Evolutionary conservation across 306 rosid genomes (phyloP), one percentile per base, ranked within the genome.

Genomic region (Calophaca sinica): DNA sequence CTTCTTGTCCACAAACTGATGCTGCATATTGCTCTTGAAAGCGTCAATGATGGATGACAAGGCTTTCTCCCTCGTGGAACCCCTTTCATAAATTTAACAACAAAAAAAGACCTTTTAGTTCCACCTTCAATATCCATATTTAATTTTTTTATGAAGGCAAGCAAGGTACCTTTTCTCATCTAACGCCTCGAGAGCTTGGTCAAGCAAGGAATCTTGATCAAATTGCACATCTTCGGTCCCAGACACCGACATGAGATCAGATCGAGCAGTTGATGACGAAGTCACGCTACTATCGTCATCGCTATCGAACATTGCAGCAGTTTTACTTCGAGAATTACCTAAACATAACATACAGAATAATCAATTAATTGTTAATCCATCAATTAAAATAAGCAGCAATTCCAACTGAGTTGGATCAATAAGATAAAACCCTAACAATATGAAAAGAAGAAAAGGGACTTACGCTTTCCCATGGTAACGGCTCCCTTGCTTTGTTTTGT

Each of bases 201-300:
- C 98, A 4, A 94, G 93, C 72, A 90, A 73, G 66, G 81, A 69
- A 75, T 90, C 96, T 78, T 85, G 92, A 51, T 87, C 93, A 7
- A 88, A 75, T 9, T 84, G 88, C 70, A 84, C 80, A 50, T 91
- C 93, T 35, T 90, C 96, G 55, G 50, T 78, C 62, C 83, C 96
- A 11, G 84, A 67, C 38, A 86, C 83, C 7, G 85, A 72, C 78
- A 89, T 52, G 9, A 74, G 81, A 77, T 90, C 96, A 3, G 98
- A 90, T 15, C 86, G 93, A 41, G 60, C 60, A 38, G 97, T 86
- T 26, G 98, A 94, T 1, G 96, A 80, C 12, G 97, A 91, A 75
- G 96, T 87, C 77, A 79, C 92, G 80, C 97, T 91, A 76, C 92
- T 89, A 76, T 94, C 98, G 31, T 94, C 96, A 61, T 94, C 97